Percentiles rank a stretch among this genome's conserved stretches.
Evolutionary conservation across 129 eudicot species (phyloP).

Genomic region (Chrysanthemum seticuspe): DNA sequence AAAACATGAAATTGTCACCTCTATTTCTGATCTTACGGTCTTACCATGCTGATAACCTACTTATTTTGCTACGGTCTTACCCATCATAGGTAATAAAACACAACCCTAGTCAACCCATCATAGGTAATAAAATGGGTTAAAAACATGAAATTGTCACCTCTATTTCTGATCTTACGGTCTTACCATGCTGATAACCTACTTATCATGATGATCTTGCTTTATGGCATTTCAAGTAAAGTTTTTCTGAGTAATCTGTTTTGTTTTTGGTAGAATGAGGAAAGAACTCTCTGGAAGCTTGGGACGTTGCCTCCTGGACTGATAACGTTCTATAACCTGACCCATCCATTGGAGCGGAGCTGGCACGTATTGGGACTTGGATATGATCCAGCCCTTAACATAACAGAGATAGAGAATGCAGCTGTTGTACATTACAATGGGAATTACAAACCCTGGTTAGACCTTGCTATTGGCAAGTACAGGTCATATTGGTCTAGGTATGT

Average conservation of each 20-base stretch:
- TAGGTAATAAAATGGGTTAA: not conserved
- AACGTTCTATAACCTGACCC: constrained; percentile 87
- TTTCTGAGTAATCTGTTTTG: constrained; percentile 14
- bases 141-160: not conserved
- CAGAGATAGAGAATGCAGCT: constrained; percentile 78
- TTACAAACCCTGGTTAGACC: constrained; percentile 99
- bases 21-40: not conserved
- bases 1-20: not conserved
- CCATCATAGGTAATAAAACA: no score
- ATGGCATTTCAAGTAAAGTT: not conserved
- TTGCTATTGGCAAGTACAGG: constrained; percentile 92
- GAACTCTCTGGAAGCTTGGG: constrained; percentile 99
- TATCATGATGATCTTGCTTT: not conserved
- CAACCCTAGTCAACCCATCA: not conserved
- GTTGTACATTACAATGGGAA: constrained; percentile 97
- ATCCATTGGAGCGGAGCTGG: constrained; percentile 90
- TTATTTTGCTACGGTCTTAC: not conserved
- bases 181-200: not conserved
- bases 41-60: not conserved
- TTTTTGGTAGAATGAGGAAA: constrained; percentile 79
- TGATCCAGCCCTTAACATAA: constrained; percentile 93
- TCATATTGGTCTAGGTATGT: constrained; percentile 91
- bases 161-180: not conserved
- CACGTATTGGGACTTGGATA: constrained; percentile 95
- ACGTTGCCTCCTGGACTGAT: constrained; percentile 95